A percentile compares a stretch with the other conserved stretches of the same genome.
Conservation (phyloP, 2,329 filamentous ascomycete species). For the Trichoderma sp. region DNA sequence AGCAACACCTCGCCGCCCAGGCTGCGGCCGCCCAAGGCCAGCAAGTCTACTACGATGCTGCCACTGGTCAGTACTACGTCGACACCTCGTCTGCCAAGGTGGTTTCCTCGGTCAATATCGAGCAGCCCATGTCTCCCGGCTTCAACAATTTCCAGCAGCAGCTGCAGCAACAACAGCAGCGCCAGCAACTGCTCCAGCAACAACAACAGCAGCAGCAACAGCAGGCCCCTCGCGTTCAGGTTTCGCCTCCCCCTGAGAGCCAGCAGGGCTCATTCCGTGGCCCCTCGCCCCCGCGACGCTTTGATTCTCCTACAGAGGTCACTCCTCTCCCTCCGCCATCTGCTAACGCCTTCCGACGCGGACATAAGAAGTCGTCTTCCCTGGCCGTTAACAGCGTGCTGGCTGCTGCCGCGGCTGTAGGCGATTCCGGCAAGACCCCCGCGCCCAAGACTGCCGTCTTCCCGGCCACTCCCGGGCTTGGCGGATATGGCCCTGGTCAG, state of each 20-base stretch:
- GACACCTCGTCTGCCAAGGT: slow-evolving; percentile 60
- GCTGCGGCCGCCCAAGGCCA: slow-evolving; percentile 58
- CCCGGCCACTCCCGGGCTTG: slow-evolving; percentile 75
- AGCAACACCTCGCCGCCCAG: slow-evolving; percentile 40
- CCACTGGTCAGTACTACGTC: slow-evolving; percentile 81
- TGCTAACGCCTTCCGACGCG: slow-evolving; percentile 86
- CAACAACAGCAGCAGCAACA: slow-evolving; percentile 30
- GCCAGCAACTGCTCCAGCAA: slow-evolving; percentile 26
- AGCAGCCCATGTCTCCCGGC: slow-evolving; percentile 42
- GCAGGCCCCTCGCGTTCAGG: slow-evolving; percentile 70
- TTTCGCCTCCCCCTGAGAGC: slow-evolving; percentile 73
- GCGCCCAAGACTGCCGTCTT: slow-evolving; percentile 78
- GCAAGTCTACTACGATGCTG: slow-evolving; percentile 80
- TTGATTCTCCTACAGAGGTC: slow-evolving; percentile 65
- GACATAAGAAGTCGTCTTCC: slow-evolving; percentile 87
- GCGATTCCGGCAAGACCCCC: slow-evolving; percentile 52
- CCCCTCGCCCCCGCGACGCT: slow-evolving; percentile 63
- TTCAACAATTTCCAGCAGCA: slow-evolving; percentile 34
- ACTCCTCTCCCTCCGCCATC: slow-evolving; percentile 80
- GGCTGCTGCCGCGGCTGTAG: slow-evolving; percentile 45
- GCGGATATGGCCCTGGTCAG: slow-evolving; percentile 89
- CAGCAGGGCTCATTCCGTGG: slow-evolving; percentile 56
- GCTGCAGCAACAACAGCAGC: slow-evolving; percentile 40
- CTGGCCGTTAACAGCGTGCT: slow-evolving; percentile 58
- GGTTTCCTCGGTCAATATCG: slow-evolving; percentile 40